Evolutionary conservation across 1,284 basidiomycete species (phyloP).

Genomic region (Cutaneotrichosporon sp.): DNA sequence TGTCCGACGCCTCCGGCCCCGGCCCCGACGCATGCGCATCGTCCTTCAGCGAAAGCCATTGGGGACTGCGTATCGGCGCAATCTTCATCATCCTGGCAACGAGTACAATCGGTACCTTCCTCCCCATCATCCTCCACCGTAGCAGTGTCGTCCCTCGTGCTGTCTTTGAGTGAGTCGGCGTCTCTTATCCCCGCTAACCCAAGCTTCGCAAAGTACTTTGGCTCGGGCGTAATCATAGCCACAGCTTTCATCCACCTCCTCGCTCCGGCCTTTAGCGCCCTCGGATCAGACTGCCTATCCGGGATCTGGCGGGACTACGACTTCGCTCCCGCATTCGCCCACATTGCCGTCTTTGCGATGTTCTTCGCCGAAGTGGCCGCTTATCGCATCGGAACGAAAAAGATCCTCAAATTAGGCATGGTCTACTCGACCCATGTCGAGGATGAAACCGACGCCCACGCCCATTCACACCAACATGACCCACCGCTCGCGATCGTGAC

Average conservation of each 20-base stretch:
- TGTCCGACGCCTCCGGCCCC: not conserved
- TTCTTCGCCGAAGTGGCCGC: conserved; percentile 83
- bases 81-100: conserved; percentile 78
- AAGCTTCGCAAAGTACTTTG: conserved; percentile 89
- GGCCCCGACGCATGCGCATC: conserved; percentile 26
- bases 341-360: conserved; percentile 75
- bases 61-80: conserved; percentile 68
- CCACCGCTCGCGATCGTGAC: conserved; percentile 39
- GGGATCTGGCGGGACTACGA: conserved; percentile 71
- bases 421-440: conserved; percentile 55
- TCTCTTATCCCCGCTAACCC: conserved; percentile 21
- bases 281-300: conserved; percentile 70
- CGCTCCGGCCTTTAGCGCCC: conserved; percentile 68
- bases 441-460: conserved; percentile 61
- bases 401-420: conserved; percentile 41
- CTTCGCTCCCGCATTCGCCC: conserved; percentile 74
- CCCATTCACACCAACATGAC: conserved; percentile 67
- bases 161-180: conserved; percentile 66
- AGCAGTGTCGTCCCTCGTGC: conserved; percentile 63
- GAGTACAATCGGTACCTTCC: conserved; percentile 63
- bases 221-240: conserved; percentile 89
- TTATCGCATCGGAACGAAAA: conserved; percentile 61
- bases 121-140: conserved; percentile 73
- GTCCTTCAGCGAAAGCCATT: conserved; percentile 26
- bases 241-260: conserved; percentile 89